Evolutionary conservation across 345 rosid genomes (phyloP), one percentile per base, ranked within the genome.

Genomic region (Bruguiera sexangula): DNA sequence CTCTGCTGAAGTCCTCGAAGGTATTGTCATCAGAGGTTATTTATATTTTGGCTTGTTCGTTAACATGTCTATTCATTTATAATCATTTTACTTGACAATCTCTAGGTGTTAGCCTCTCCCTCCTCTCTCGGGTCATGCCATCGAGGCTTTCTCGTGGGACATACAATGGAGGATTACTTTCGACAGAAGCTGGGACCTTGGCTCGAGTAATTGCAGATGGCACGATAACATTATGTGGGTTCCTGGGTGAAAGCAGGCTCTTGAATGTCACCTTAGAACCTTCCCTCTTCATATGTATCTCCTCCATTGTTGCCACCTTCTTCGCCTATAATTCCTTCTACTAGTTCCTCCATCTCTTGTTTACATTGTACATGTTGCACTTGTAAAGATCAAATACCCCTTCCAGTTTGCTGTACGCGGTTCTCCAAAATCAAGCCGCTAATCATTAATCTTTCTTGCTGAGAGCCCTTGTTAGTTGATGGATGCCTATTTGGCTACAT

Each of bases 1-100:
- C 48, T 82, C 83, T 3, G 89, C 89, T 0, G 89, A 86, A 80
- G 85, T 86, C 26, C 87, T 86, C 26, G 89, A 86, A 86, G 89
- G 86, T 85, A 74, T 24, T 24, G 24, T 24, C 37, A 34, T 34
- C 37, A 34, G 37, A 1, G 37, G 9, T 34, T 34, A 1, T 34
- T 8, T 7, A 34, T 39, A 16, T 6, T 24, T 71, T 59, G 13
- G 31, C 24, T 19, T 2, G 39, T 5, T 55, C 15, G 4, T 60
- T 26, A 24, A 18, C 36, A 18, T 19, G 37, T 27, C 29, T 68
- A 18, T 29, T n/a, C 37, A 53, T 6, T 7, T 34, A 34, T 34
- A 53, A n/a, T 53, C 57, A 19, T 19, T 19, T 24, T 24, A 34
- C 31, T 60, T 50, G 59, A 53, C 6, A 31, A 32, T n/a, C 19